Base-by-base conservation (phyloP, 2,329 filamentous ascomycete genomes). In the Grosmannia huntii region DNA sequence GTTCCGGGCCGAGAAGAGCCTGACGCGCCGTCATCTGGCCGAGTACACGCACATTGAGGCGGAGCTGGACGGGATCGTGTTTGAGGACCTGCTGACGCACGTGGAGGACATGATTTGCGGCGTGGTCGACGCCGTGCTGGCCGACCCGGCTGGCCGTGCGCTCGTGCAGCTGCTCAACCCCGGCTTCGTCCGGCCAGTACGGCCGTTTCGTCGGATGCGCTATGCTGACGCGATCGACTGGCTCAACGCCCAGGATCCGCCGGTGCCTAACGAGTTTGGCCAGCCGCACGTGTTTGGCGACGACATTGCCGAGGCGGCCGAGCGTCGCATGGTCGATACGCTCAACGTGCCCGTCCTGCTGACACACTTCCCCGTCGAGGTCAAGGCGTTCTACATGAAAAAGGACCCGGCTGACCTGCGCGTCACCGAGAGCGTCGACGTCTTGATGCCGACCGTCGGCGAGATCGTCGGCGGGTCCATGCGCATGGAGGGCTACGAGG, bases 371-470 rank as follows among this genome's bases (percentile, higher is more conserved):
- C 94, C 94, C 23, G 85, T 85, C 60, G 90, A 92, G 75, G 96
- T 99, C 80, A 99, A 99, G 80, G 88, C 94, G 1, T 99, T 99
- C 73, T 99, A 99, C 81, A 99, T 99, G 94, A 86, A 91, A 74
- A 91, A 87, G 74, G 94, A 92, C 66, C 77, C 79, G 50, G 73
- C 80, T 33, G 94, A 99, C 69, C 75, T 73, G 33, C 82, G 91
- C 28, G 90, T 96, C 31, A 99, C 94, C 0, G 92, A 99, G 78
- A 90, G 84, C 62, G 92, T 97, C 16, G 94, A 99, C 68, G 77
- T 79, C 55, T 70, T 86, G 64, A 69, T 99, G 90, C 94, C 94
- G 12, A 90, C 90, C 65, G 94, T 99, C 28, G 94, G 94, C 60
- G 94, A 97, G 78, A 96, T 97, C 68, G 90, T 97, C 2, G 92